Percentiles rank a stretch among this genome's conserved stretches.
Evolutionary conservation across 306 rosid genomes (phyloP).

Genomic region (Dryas alaskensis): DNA sequence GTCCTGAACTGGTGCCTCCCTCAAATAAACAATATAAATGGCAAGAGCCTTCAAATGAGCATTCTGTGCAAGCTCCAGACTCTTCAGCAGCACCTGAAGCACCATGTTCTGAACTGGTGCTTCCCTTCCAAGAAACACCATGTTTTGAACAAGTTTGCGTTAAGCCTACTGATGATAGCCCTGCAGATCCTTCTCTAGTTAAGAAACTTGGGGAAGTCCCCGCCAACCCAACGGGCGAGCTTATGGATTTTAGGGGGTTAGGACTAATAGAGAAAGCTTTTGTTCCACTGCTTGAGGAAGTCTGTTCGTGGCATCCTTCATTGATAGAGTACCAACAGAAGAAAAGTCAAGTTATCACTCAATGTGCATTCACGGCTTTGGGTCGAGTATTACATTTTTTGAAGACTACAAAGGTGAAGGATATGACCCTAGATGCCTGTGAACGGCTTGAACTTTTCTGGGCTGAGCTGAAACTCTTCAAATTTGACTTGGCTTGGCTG

Average conservation of each 20-base stretch:
- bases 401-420: conserved; percentile 3
- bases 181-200: not conserved
- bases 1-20: not conserved
- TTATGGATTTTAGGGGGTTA: conserved; percentile 1
- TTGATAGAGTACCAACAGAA: not conserved
- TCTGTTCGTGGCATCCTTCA: not conserved
- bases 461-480: conserved; percentile 8
- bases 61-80: too few relatives aligned
- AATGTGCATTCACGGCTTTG: conserved; percentile 12
- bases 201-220: not conserved
- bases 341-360: not conserved
- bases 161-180: not conserved
- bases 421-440: not conserved
- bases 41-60: not conserved
- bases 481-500: conserved; percentile 14
- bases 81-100: too few relatives aligned
- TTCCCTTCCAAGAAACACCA: not conserved
- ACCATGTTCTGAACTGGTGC: too few relatives aligned
- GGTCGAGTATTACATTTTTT: conserved; percentile 7
- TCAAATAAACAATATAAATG: too few relatives aligned
- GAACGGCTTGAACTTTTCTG: conserved; percentile 1
- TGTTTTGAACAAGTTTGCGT: not conserved
- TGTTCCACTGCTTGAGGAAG: conserved; percentile 13
- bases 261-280: conserved; percentile 11
- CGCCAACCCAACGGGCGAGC: not conserved